Conservation (phyloP, 305 asterid genomes). For the Nicotiana rustica region DNA sequence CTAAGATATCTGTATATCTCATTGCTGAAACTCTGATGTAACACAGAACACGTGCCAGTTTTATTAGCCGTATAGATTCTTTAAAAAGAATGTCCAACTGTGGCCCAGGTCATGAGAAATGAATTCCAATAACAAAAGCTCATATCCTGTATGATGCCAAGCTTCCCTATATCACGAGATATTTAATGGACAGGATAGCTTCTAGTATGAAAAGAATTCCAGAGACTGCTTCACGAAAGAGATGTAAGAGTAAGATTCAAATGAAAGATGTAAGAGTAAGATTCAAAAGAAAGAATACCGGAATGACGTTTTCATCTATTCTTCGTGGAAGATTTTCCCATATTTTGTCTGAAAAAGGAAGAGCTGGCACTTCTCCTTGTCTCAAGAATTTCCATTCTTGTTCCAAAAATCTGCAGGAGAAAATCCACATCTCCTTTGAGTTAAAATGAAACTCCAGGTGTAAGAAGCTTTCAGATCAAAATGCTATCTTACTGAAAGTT, state of each 20-base stretch:
- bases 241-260: background rate
- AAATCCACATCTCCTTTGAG: background rate
- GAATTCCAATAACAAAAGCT: background rate
- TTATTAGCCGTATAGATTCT: too few relatives aligned
- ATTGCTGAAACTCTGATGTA: too few relatives aligned
- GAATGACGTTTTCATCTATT: constrained; percentile 51
- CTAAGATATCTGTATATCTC: too few relatives aligned
- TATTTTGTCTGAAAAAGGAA: constrained; percentile 58
- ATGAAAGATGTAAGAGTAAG: background rate
- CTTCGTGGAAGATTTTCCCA: constrained; percentile 69
- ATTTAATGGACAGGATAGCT: constrained; percentile 22
- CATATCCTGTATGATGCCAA: constrained; percentile 5
- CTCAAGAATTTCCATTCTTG: constrained; percentile 77
- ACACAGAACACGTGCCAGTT: too few relatives aligned
- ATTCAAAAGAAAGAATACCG: constrained; percentile 30
- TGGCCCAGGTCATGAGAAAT: background rate
- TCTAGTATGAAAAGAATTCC: constrained; percentile 24
- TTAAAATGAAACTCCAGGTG: background rate
- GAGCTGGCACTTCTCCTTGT: constrained; percentile 50
- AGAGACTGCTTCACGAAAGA: background rate
- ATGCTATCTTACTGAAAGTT: background rate
- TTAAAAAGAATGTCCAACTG: background rate
- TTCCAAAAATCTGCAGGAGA: constrained; percentile 65
- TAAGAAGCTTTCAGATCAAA: constrained; percentile 3
- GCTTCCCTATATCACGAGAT: background rate